Conservation (phyloP, 2,329 filamentous ascomycete species). For the Trichoderma sp. region DNA sequence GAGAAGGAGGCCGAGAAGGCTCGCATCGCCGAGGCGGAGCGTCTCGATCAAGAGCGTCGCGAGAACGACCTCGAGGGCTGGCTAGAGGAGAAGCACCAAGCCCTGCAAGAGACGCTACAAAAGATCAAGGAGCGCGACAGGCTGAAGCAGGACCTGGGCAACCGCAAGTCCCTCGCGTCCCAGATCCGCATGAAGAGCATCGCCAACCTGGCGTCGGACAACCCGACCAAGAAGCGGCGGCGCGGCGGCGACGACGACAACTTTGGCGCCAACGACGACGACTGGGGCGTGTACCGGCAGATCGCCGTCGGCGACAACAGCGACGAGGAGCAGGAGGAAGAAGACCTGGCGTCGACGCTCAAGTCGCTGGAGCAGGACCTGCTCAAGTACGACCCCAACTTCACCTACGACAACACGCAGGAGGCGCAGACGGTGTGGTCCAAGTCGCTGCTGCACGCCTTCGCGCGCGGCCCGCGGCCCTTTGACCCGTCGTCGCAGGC, state of each 20-base stretch:
- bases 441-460: slow-evolving; percentile 86
- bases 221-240: slow-evolving; percentile 78
- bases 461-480: slow-evolving; percentile 82
- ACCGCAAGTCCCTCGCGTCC: slow-evolving; percentile 92
- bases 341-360: slow-evolving; percentile 75
- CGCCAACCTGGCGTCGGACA: slow-evolving; percentile 91
- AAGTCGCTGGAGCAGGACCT: slow-evolving; percentile 81
- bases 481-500: slow-evolving; percentile 79
- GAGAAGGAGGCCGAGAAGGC: slow-evolving; percentile 95
- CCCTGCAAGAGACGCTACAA: slow-evolving; percentile 69
- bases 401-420: slow-evolving; percentile 88
- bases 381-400: slow-evolving; percentile 81
- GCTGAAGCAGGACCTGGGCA: slow-evolving; percentile 90
- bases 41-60: slow-evolving; percentile 79
- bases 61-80: slow-evolving; percentile 83
- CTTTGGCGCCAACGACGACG: slow-evolving; percentile 95
- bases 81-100: slow-evolving; percentile 79
- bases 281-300: slow-evolving; percentile 95
- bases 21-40: slow-evolving; percentile 77
- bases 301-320: slow-evolving; percentile 81
- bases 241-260: slow-evolving; percentile 91
- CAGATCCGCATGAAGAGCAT: slow-evolving; percentile 99
- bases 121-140: slow-evolving; percentile 93
- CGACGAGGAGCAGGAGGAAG: slow-evolving; percentile 90
- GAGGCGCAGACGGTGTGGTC: slow-evolving; percentile 96